These are phyloP conservation scores for Paramyrothecium roridum DNA, from an alignment of 2,329 filamentous ascomycete species.

Conservation along the genomic window DNA sequence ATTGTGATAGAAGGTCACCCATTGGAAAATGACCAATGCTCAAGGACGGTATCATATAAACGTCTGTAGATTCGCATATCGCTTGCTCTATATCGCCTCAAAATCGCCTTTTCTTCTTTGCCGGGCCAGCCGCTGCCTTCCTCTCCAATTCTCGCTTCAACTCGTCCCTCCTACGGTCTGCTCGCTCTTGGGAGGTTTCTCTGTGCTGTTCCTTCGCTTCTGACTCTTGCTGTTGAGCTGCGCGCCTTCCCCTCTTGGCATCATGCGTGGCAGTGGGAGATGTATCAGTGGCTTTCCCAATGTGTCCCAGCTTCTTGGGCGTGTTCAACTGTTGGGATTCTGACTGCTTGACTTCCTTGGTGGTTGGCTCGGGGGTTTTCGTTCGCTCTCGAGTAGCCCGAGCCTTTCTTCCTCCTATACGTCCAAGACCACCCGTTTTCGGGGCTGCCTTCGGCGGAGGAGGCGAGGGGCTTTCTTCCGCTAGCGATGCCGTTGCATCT, in stretches of 20 bases:
- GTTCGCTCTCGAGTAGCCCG: conserved; percentile 11
- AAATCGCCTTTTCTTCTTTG: conserved; percentile 55
- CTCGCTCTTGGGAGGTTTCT: conserved; percentile 42
- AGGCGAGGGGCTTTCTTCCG: conserved; percentile 13
- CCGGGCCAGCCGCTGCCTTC: conserved; percentile 45
- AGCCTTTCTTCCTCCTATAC: conserved; percentile 33
- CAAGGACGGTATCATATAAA: too few species aligned
- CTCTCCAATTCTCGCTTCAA: conserved; percentile 47
- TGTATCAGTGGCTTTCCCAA: conserved; percentile 20
- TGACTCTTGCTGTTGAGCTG: conserved; percentile 13
- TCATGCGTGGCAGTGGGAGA: conserved; percentile 4
- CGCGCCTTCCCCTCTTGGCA: conserved; percentile 16
- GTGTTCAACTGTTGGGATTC: conserved; percentile 4
- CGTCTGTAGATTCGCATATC: neutral
- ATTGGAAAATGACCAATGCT: neutral
- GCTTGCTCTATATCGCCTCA: conserved; percentile 17
- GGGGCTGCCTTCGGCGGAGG: conserved; percentile 16
- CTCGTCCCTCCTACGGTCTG: conserved; percentile 49
- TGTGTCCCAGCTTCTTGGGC: conserved; percentile 27
- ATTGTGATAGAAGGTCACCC: neutral
- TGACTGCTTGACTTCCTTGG: conserved; percentile 3
- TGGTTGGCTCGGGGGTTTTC: conserved; percentile 5
- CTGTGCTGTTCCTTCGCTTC: conserved; percentile 27
- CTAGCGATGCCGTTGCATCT: conserved; percentile 18
- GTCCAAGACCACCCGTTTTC: conserved; percentile 33